Evolutionary conservation across 1,284 basidiomycete genomes (phyloP).

Genomic region (Ceraceosorus guamensis): DNA sequence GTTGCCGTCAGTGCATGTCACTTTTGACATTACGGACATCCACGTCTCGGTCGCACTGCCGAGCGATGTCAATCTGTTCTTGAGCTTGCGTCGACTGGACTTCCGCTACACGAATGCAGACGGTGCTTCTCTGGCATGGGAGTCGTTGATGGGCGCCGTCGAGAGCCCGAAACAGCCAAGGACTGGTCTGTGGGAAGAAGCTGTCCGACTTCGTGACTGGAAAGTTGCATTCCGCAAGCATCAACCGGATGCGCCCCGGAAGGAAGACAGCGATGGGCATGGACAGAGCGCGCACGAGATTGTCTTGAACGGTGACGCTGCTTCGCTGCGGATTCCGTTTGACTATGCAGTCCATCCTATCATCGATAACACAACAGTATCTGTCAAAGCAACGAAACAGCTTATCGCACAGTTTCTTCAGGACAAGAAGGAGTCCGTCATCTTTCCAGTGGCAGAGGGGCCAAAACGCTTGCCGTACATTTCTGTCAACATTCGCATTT

Average conservation of each 20-base stretch:
- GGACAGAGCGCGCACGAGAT: too few relatives aligned
- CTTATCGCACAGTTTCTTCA: slow-evolving; percentile 49
- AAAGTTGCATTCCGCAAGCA: slow-evolving; percentile 48
- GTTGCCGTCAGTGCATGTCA: slow-evolving; percentile 13
- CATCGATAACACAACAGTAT: slow-evolving; percentile 49
- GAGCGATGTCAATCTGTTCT: slow-evolving; percentile 34
- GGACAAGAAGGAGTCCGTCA: slow-evolving; percentile 36
- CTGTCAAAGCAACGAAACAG: slow-evolving; percentile 52
- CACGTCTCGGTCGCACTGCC: slow-evolving; percentile 45
- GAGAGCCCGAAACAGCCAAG: slow-evolving; percentile 45
- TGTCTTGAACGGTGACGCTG: slow-evolving; percentile 59
- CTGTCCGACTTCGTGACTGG: slow-evolving; percentile 62
- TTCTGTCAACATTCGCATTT: slow-evolving; percentile 59
- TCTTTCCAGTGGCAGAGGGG: slow-evolving; percentile 37
- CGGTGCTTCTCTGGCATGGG: slow-evolving; percentile 39
- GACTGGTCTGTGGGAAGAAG: slow-evolving; percentile 67
- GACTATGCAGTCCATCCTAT: slow-evolving; percentile 62
- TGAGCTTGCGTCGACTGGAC: slow-evolving; percentile 34
- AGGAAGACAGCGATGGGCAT: too few relatives aligned
- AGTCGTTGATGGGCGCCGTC: slow-evolving; percentile 51
- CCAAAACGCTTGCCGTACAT: slow-evolving; percentile 53
- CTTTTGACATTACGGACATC: slow-evolving; percentile 42
- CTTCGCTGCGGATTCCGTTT: slow-evolving; percentile 69
- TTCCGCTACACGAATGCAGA: slow-evolving; percentile 27
- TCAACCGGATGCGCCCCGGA: slow-evolving; percentile 4